Evolutionary conservation across 2,329 filamentous ascomycete species (phyloP).

Genomic region (Rutstroemia sp.): DNA sequence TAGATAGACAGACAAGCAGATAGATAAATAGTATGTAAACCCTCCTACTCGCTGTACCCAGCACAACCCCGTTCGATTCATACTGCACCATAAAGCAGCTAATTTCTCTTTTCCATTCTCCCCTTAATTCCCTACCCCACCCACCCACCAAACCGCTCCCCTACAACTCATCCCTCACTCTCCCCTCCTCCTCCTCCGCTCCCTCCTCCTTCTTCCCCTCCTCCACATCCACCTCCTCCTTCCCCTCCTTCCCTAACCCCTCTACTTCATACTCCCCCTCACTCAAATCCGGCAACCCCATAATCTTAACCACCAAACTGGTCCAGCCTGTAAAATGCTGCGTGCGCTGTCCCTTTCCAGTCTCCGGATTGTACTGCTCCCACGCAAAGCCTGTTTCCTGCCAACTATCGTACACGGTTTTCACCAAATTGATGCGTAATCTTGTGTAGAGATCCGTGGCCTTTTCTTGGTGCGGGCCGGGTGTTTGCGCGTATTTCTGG

Average conservation of each 20-base stretch:
- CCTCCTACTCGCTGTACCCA: too few relatives aligned
- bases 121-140: too few relatives aligned
- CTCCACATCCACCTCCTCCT: not conserved
- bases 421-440: slow-evolving; percentile 76
- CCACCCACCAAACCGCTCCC: too few relatives aligned
- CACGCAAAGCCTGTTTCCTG: slow-evolving; percentile 89
- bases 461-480: slow-evolving; percentile 60
- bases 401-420: slow-evolving; percentile 86
- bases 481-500: slow-evolving; percentile 51
- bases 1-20: too few relatives aligned
- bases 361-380: slow-evolving; percentile 97
- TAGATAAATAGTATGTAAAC: too few relatives aligned
- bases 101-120: too few relatives aligned
- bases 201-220: not conserved
- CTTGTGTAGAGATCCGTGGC: slow-evolving; percentile 68
- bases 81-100: too few relatives aligned
- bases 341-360: slow-evolving; percentile 85
- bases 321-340: slow-evolving; percentile 99
- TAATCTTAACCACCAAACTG: slow-evolving; percentile 94
- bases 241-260: not conserved
- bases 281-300: slow-evolving; percentile 72
- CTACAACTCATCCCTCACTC: not conserved
- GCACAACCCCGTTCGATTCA: too few relatives aligned
- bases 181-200: not conserved
- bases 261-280: slow-evolving; percentile 17